Base-by-base conservation (phyloP, 1,139 yeast genomes). In the Yarrowia galli region DNA sequence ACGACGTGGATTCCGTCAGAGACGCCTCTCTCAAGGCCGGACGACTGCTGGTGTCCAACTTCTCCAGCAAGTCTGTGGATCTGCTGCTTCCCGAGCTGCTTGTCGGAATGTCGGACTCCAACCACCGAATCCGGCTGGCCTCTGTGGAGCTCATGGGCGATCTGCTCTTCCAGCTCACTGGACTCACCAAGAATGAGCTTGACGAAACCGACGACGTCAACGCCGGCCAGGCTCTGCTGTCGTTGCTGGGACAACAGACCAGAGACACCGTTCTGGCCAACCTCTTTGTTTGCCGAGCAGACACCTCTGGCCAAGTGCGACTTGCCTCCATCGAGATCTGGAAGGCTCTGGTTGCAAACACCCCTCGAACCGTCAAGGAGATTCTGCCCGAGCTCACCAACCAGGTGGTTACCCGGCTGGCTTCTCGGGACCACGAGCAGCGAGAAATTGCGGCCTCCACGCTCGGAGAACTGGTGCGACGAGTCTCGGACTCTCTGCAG, bases 91-190 rank as follows among this genome's bases (percentile, higher is more conserved):
- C 99, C 42, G 99, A 95, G 79, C 84, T 96, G 72, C 98, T 95
- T 78, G 83, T 83, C 69, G 99, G 99, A 61, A 82, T 96, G 77
- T 87, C 93, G 67, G 97, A 92, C 77, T 81, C 84, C 71, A 90
- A 88, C 74, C 87, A 91, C 79, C 88, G 98, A 77, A 95, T 96
- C 75, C 88, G 99, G 79, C 83, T 93, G 70, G 90, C 97, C 1
- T 92, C 98, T 45, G 96, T 95, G 67, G 98, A 93, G 79, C 90
- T 96, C 74, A 89, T 97, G n/a, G 99, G 99, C 73, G 99, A 96
- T 74, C 83, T 96, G 75, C 83, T 96, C 73, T 93, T 91, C 87
- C 97, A 95, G 81, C 89, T 95, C 73, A 90, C 97, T 61, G 99
- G 99, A 78, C 88, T 93, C 72, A 85, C 90, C 61, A 88, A 89